Percentiles rank a stretch among this genome's conserved stretches.
These are phyloP conservation scores for Neurospora crassa DNA, from an alignment of 2,329 filamentous ascomycete species.

Conservation along the genomic window DNA sequence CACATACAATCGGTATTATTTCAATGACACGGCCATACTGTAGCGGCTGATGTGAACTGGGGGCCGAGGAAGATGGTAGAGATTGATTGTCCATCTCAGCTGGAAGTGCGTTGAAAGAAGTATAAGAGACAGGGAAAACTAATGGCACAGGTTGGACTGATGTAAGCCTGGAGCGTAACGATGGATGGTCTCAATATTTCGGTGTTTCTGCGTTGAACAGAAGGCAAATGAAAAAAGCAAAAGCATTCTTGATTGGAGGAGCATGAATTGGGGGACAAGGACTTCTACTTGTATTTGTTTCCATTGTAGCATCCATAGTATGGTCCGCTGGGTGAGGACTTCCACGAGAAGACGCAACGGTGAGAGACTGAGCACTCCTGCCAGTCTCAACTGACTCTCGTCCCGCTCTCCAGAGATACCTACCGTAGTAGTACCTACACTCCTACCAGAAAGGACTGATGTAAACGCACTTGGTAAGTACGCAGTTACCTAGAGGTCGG, in stretches of 20 bases:
- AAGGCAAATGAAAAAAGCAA: background rate
- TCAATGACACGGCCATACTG: background rate
- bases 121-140: background rate
- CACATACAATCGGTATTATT: background rate
- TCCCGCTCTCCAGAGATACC: background rate
- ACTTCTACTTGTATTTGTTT: background rate
- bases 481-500: no score
- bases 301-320: background rate
- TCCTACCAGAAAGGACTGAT: no score
- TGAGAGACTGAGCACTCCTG: background rate
- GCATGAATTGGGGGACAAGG: background rate
- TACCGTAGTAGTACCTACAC: no score
- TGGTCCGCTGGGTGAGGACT: background rate
- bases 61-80: no score
- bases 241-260: background rate
- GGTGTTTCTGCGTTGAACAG: background rate
- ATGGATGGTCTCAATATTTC: background rate
- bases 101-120: background rate
- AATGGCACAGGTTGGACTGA: background rate
- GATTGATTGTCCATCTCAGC: background rate
- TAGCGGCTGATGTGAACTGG: background rate
- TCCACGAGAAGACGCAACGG: background rate
- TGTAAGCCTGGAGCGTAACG: background rate
- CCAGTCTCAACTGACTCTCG: background rate
- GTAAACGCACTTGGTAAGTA: background rate